Conservation (phyloP, 768 basidiomycete genomes). For the Auriculariales sp. region DNA sequence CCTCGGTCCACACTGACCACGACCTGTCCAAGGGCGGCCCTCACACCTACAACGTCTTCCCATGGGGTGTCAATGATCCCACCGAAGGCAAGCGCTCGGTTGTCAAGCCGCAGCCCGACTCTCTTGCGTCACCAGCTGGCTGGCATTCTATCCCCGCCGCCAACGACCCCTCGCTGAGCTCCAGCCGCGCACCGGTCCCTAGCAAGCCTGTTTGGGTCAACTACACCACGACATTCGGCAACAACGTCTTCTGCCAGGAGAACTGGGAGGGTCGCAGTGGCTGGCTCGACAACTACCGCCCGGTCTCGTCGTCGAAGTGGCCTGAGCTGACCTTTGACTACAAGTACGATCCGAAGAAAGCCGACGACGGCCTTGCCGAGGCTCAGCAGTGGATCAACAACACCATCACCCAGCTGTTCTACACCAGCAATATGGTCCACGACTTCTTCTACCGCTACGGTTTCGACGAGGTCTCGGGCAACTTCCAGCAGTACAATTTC, state of each 20-base stretch:
- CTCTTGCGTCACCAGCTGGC: constrained; percentile 68
- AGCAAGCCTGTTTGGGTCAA: constrained; percentile 22
- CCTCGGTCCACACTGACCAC: constrained; percentile 7
- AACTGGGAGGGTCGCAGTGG: constrained; percentile 65
- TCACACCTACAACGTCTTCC: constrained; percentile 53
- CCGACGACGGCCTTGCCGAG: constrained; percentile 50
- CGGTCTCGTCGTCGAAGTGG: constrained; percentile 35
- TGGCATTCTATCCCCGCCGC: constrained; percentile 77
- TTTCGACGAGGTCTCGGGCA: constrained; percentile 81
- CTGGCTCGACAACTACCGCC: constrained; percentile 66
- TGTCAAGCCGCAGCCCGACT: constrained; percentile 57
- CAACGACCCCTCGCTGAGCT: constrained; percentile 41
- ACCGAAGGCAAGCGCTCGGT: constrained; percentile 43
- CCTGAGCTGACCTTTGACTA: constrained; percentile 45
- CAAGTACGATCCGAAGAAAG: constrained; percentile 53
- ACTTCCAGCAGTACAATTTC: constrained; percentile 98
- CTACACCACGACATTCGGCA: constrained; percentile 74
- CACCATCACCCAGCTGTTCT: constrained; percentile 81
- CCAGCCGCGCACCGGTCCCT: constrained; percentile 15
- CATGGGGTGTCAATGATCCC: constrained; percentile 82
- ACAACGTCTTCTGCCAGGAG: constrained; percentile 90
- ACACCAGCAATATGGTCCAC: constrained; percentile 56
- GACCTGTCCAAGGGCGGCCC: constrained; percentile 1
- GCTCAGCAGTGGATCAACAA: constrained; percentile 77
- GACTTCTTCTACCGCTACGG: constrained; percentile 46